Conservation (phyloP, 208 protist genomes). For the Angomonas ambiguus region DNA sequence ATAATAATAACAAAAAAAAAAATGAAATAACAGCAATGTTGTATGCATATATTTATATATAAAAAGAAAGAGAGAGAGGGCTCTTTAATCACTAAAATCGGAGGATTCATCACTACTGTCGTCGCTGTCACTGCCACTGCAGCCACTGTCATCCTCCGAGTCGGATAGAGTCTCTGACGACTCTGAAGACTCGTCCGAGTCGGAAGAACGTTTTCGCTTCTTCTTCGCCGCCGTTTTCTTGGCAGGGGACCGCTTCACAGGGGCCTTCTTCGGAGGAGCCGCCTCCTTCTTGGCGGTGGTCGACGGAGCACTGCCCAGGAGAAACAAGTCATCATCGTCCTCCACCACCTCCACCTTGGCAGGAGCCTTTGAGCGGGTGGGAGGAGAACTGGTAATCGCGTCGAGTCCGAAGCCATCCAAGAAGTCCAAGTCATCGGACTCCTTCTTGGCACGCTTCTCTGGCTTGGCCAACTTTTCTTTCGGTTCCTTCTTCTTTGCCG, state of each 20-base stretch:
- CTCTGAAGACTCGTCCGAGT: slow-evolving; percentile 17
- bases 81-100: slow-evolving; percentile 52
- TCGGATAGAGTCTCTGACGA: slow-evolving; percentile 9
- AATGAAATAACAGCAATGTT: not conserved
- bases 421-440: slow-evolving; percentile 46
- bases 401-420: slow-evolving; percentile 78
- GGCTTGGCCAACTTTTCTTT: slow-evolving; percentile 4
- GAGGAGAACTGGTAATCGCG: slow-evolving; percentile 26
- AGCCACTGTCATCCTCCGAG: slow-evolving; percentile 24
- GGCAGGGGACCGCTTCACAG: slow-evolving; percentile 2
- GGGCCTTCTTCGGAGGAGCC: slow-evolving; percentile 7
- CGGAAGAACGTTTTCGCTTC: slow-evolving; percentile 7
- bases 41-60: not conserved
- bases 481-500: slow-evolving; percentile 15
- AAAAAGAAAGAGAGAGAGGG: not conserved
- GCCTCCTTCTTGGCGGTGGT: not conserved
- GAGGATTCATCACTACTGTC: slow-evolving; percentile 13
- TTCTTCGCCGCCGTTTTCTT: slow-evolving; percentile 6
- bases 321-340: slow-evolving; percentile 27
- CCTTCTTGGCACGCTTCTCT: slow-evolving; percentile 5
- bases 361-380: not conserved
- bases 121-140: slow-evolving; percentile 16
- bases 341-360: not conserved
- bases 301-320: slow-evolving; percentile 16
- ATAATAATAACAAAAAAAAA: not conserved